Conservation (phyloP, 2,329 filamentous ascomycete species). For the Cladobotryum protrusum region DNA sequence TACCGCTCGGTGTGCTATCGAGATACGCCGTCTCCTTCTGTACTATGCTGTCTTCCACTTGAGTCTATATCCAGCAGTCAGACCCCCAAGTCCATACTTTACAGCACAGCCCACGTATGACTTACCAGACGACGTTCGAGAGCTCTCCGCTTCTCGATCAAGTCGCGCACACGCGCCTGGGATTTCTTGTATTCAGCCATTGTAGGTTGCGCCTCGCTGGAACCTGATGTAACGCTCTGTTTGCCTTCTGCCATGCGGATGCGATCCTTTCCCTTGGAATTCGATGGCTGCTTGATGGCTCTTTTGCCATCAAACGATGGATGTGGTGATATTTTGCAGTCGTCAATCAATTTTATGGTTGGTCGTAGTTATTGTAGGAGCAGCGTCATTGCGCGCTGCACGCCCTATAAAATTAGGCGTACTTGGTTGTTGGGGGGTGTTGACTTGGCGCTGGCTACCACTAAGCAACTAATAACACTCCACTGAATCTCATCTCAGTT, state of each 20-base stretch:
- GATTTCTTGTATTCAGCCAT: slow-evolving; percentile 46
- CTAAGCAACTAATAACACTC: no score
- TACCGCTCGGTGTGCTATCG: slow-evolving; percentile 81
- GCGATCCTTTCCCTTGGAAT: background rate
- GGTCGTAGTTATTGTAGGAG: background rate
- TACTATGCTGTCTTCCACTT: slow-evolving; percentile 71
- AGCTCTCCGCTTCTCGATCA: slow-evolving; percentile 38
- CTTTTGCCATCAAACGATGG: background rate
- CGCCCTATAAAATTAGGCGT: no score
- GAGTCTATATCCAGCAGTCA: no score
- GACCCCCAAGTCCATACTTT: no score
- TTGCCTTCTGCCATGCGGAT: slow-evolving; percentile 31
- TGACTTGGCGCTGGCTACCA: no score
- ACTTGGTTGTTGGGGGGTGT: no score
- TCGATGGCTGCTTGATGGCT: background rate
- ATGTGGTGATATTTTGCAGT: no score
- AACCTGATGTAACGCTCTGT: slow-evolving; percentile 16
- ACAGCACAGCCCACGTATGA: no score
- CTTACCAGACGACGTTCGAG: slow-evolving; percentile 34
- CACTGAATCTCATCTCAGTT: no score
- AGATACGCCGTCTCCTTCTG: slow-evolving; percentile 82
- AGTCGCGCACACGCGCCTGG: slow-evolving; percentile 41
- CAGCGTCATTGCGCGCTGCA: background rate
- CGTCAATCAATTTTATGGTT: no score
- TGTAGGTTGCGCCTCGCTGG: slow-evolving; percentile 26